phyloP scores from a whole-genome alignment of 1,284 basidiomycete species.

The Cystobasidiaceae sp. region DNA sequence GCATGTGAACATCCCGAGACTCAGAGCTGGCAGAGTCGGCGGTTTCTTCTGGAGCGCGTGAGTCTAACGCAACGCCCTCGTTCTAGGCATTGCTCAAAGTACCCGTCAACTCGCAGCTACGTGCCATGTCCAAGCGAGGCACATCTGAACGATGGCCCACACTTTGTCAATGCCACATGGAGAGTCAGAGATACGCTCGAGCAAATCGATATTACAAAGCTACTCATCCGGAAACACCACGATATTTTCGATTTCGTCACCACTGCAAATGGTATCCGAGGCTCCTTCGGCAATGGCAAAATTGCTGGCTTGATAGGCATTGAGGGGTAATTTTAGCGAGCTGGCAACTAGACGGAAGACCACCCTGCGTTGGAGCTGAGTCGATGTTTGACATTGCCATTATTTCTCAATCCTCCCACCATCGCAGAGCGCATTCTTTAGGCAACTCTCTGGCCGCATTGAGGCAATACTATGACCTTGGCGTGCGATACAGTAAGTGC shows the following conservation, averaged over 20 bases:
- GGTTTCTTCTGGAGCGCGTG: slow-evolving; percentile 79
- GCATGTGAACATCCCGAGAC: slow-evolving; percentile 79
- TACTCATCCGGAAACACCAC: slow-evolving; percentile 70
- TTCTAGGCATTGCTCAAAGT: background rate
- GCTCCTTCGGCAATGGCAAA: slow-evolving; percentile 62
- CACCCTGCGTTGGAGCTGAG: background rate
- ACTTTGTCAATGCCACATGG: slow-evolving; percentile 14
- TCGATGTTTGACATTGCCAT: background rate
- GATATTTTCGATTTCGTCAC: slow-evolving; percentile 66
- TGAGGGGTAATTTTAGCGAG: slow-evolving; percentile 78
- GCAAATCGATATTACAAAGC: slow-evolving; percentile 77
- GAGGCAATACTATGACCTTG: slow-evolving; percentile 70
- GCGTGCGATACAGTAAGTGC: slow-evolving; percentile 59
- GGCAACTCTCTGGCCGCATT: slow-evolving; percentile 79
- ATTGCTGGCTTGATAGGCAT: slow-evolving; percentile 82
- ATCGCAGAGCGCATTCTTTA: slow-evolving; percentile 69
- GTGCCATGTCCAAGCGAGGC: slow-evolving; percentile 44
- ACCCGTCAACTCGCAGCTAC: slow-evolving; percentile 46
- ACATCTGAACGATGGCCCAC: slow-evolving; percentile 1
- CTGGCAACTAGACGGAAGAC: too few relatives aligned
- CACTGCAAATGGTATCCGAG: slow-evolving; percentile 59
- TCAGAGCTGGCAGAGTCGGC: slow-evolving; percentile 68
- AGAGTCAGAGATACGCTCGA: slow-evolving; percentile 77
- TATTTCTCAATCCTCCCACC: background rate
- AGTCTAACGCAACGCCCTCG: background rate